Evolutionary conservation across 1,284 basidiomycete genomes (phyloP).

Genomic region (Ganoderma boninense): DNA sequence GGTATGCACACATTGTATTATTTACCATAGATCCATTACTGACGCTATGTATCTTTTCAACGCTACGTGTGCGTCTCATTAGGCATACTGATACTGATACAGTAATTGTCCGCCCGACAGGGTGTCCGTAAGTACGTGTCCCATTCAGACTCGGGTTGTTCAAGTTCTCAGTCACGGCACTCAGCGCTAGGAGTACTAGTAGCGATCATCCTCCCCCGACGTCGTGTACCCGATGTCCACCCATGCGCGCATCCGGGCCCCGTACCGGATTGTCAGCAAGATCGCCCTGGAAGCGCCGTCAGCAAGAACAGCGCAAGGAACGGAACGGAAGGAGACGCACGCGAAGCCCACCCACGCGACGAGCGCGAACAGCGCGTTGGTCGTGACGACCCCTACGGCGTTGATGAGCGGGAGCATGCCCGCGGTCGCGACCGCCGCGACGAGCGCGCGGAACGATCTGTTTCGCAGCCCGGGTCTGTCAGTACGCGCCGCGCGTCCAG

Average conservation of each 20-base stretch:
- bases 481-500: no score
- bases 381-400: conserved; percentile 59
- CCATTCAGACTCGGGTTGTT: no score
- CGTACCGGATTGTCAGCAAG: not conserved
- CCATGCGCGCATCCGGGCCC: not conserved
- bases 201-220: not conserved
- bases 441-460: conserved; percentile 53
- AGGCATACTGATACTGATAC: no score
- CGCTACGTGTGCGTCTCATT: no score
- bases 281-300: conserved; percentile 37
- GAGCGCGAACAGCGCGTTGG: conserved; percentile 55
- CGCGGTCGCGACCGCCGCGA: conserved; percentile 49
- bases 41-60: no score
- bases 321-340: conserved; percentile 40
- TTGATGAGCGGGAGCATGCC: conserved; percentile 61
- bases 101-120: no score
- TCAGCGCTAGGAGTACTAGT: no score
- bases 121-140: no score
- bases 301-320: not conserved
- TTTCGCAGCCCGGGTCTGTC: no score
- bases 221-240: not conserved
- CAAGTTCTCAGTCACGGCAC: no score
- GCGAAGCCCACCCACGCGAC: conserved; percentile 53
- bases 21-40: no score
- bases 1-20: no score